Base-by-base conservation (phyloP, 2,329 filamentous ascomycete species). In the Magnaporthiopsis rhizophila region DNA sequence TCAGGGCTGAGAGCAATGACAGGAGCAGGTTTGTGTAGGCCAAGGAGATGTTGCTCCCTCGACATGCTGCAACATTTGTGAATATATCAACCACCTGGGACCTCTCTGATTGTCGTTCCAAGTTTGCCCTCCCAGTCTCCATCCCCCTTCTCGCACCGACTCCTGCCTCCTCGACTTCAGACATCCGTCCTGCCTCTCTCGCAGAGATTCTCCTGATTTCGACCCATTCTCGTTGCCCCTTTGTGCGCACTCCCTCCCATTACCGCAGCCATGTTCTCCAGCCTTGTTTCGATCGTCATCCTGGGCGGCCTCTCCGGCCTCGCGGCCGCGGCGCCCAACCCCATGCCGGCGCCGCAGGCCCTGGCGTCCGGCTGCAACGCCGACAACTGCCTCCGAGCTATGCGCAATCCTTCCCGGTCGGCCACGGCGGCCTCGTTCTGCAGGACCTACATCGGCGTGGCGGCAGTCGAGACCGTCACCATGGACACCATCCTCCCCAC, bases 381-480 rank as follows among this genome's bases (percentile, higher is more conserved):
- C 60, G 75, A 77, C 69, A 74, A 76, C 67, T 77, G 76, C 69
- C 72, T 76, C 26, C 73, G 74, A n/a, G 74, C 75, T 21, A 65
- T 77, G 65, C 69, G 73, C 56, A 71, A 68, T 28, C 71, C 73
- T 8, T 73, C 72, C 64, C 73, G 72, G 26, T 67, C 76, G 9
- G 66, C 71, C 65, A 69, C 69, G 63, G 73, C 73, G 13, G 69
- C 69, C 66, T 67, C 70, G 1, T 77, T 77, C 67, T 77, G 75
- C 68, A 69, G 68, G 13, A 67, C 67, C 59, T 72, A 69, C 63
- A 71, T 38, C 13, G 36, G 36, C 13, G 36, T 38, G 36, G 36
- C 36, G 36, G 36, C 36, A 0, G 36, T 38, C 13, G 36, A 38
- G 36, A 38, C 36, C 36, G 13, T 38, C 36, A 38, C 15, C 36